Base-by-base conservation (phyloP, 768 basidiomycete species). In the Panaeolus cyanescens region DNA sequence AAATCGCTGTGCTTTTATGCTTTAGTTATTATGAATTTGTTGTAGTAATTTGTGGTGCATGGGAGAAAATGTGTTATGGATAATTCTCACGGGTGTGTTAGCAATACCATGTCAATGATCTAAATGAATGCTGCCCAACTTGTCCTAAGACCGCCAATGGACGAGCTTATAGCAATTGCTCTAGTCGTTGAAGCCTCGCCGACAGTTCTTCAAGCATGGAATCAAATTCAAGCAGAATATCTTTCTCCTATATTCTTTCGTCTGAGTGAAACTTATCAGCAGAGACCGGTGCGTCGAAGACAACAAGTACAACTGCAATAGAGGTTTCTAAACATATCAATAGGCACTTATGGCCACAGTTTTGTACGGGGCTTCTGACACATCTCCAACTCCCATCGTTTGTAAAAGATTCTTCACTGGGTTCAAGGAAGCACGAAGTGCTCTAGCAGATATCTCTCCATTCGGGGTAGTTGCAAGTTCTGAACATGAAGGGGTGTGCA, bases 311-410 rank as follows among this genome's bases (percentile, higher is more conserved):
- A 7, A 20, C 25, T 20, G n/a, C 22, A 25, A 28, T 13, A n/a
- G 12, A 28, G 13, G 8, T 28, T 5, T 61, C 61, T 20, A 34
- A 64, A 22, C 28, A 32, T 22, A 7, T 31, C 63, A 34, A 34
- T 60, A 77, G 76, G 66, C 70, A 45, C 68, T 80, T 31, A 59
- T 87, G 9, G 89, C 79, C 7, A 79, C 89, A 59, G 79, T 92
- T 22, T 83, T 82, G 6, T 92, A 92, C 75, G 89, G 81, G 5
- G 76, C 83, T 9, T 77, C 84, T n/a, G 82, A 87, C 63, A 82
- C 81, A 1, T 64, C 71, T 3, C 88, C 87, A 0, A 75, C 73
- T 0, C 87, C 89, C 2, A 67, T 91, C 17, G 68, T 90, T 13
- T 77, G 77, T 65, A 87, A 79, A 71, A 76, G 79, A 9, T 89